Evolutionary conservation across 305 asterid species (phyloP), one percentile per base, ranked within the genome.

Genomic region (Fraxinus greggii): DNA sequence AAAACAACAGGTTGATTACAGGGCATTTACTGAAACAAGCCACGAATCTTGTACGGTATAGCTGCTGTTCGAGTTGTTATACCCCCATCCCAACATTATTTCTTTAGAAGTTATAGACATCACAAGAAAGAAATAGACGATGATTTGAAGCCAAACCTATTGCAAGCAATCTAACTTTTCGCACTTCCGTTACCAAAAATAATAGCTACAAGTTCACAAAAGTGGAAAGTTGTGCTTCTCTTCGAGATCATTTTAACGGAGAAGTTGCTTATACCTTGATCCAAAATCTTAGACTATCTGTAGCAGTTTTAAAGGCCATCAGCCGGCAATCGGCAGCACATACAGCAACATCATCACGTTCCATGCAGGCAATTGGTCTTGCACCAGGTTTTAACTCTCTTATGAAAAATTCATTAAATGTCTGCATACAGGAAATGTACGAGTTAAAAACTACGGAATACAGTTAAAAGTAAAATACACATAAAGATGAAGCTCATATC

Each of bases 261-360:
- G 40, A 87, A 72, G 81, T 56, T 72, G 75, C 33, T 23, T 79
- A 40, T 90, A 96, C 99, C 98, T 96, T 96, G 82, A 96, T 90
- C 99, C 99, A 96, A 85, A 95, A 92, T 85, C 99, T 91, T 81
- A 75, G 90, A 84, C 94, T 87, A 81, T 90, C 97, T 70, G 90
- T 84, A 70, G 76, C 97, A 83, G 90, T 88, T 88, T 88, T 84
- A 87, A 88, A 96, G 81, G 98, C 97, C 88, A 90, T 96, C 87
- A 94, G 88, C 82, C 98, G 92, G 88, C 99, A 69, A 90, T 96
- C 99, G 83, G 98, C 99, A 45, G 92, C 99, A 85, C 93, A 93
- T n/a, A 96, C 95, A 4, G 98, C 98, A 88, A 92, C 81, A 77
- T 93, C 95, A 80, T 93, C 95, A 85, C 90, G 72, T 31, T 89